Percentiles rank a stretch among this genome's conserved stretches.
These are phyloP conservation scores for Jacaranda mimosifolia DNA, from an alignment of 257 asterid genomes.

Conservation along the genomic window DNA sequence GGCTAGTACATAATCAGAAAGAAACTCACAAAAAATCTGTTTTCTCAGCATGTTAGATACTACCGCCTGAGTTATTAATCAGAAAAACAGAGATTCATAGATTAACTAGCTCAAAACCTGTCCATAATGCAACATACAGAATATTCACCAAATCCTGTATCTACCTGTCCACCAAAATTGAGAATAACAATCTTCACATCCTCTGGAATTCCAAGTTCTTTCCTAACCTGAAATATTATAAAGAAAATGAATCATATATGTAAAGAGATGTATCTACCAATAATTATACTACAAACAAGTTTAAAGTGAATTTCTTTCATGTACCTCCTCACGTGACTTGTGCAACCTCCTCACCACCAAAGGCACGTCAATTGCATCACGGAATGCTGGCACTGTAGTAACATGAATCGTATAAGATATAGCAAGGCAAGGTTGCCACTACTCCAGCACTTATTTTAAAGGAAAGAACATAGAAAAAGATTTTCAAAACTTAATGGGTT, in stretches of 20 bases:
- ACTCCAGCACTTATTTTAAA: constrained; percentile 16
- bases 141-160: constrained; percentile 11
- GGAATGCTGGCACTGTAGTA: constrained; percentile 94
- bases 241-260: constrained; percentile 21
- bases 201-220: constrained; percentile 79
- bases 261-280: constrained; percentile 21
- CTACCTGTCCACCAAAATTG: constrained; percentile 98
- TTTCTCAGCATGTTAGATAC: too few relatives aligned
- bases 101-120: constrained; percentile 20
- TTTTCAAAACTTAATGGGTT: constrained; percentile 10
- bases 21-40: too few relatives aligned
- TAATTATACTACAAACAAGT: constrained; percentile 7
- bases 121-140: constrained; percentile 3
- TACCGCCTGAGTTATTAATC: too few relatives aligned
- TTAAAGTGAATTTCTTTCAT: constrained; percentile 13
- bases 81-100: background rate
- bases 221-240: constrained; percentile 68
- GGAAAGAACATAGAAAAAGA: background rate
- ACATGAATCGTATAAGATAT: constrained; percentile 30
- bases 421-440: background rate
- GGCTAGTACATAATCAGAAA: too few relatives aligned
- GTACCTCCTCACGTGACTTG: constrained; percentile 84
- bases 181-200: constrained; percentile 90
- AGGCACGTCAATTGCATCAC: constrained; percentile 94
- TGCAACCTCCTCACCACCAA: constrained; percentile 96